These are phyloP conservation scores for Flaveria robusta DNA, from an alignment of 129 eudicot species.

Conservation along the genomic window DNA sequence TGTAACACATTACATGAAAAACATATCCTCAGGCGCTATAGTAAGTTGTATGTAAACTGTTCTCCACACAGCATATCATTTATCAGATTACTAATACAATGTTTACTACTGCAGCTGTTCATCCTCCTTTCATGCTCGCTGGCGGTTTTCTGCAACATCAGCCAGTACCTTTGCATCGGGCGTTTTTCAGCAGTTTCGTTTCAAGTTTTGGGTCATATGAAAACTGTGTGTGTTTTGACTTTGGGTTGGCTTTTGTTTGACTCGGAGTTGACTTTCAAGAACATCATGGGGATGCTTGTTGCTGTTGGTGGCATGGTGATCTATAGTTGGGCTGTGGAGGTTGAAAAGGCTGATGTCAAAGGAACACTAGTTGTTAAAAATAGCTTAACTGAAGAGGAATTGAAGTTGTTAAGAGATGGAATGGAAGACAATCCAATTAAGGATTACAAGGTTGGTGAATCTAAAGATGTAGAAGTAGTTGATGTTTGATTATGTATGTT, in stretches of 20 bases:
- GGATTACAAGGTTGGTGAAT: slow-evolving; percentile 49
- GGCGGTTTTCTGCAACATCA: slow-evolving; percentile 81
- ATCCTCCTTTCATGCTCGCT: slow-evolving; percentile 72
- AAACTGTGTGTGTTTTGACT: slow-evolving; percentile 70
- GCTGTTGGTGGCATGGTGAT: slow-evolving; percentile 78
- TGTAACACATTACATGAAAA: slow-evolving; percentile 49
- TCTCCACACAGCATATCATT: background rate
- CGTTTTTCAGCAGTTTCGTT: slow-evolving; percentile 82
- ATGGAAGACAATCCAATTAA: slow-evolving; percentile 37
- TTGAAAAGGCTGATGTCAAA: slow-evolving; percentile 50
- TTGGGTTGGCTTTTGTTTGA: slow-evolving; percentile 84
- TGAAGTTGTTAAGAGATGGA: slow-evolving; percentile 65
- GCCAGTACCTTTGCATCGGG: slow-evolving; percentile 85
- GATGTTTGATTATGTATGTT: background rate
- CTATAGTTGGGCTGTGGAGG: slow-evolving; percentile 84
- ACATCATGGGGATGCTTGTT: slow-evolving; percentile 72
- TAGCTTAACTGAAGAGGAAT: slow-evolving; percentile 75
- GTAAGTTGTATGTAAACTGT: slow-evolving; percentile 38
- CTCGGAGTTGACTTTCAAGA: slow-evolving; percentile 68
- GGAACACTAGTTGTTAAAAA: slow-evolving; percentile 28
- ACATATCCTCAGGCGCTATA: slow-evolving; percentile 42
- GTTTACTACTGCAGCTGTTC: slow-evolving; percentile 48
- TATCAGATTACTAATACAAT: background rate
- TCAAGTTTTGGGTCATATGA: slow-evolving; percentile 90
- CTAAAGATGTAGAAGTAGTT: slow-evolving; percentile 32